phyloP scores from a whole-genome alignment of 768 basidiomycete species.

The Lactifluus subvellereus region DNA sequence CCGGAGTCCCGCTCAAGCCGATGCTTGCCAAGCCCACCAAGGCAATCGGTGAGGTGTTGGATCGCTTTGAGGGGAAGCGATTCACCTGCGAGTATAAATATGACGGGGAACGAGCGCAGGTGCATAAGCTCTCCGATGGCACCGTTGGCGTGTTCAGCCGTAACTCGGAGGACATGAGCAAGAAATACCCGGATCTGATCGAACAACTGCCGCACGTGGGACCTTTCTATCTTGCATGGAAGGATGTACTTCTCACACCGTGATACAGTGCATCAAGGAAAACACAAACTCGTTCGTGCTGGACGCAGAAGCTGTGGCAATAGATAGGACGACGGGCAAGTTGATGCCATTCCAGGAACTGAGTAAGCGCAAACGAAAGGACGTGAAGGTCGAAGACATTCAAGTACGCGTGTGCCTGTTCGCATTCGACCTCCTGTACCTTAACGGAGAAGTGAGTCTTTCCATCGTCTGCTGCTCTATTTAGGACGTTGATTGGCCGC shows the following conservation, averaged over 20 bases:
- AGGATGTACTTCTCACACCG: neutral
- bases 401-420: slow-evolving; percentile 95
- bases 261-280: slow-evolving; percentile 72
- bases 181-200: slow-evolving; percentile 97
- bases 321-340: slow-evolving; percentile 76
- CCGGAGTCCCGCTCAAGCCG: slow-evolving; percentile 94
- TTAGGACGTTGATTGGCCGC: neutral
- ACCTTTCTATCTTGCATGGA: neutral
- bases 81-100: slow-evolving; percentile 99
- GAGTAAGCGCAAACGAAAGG: slow-evolving; percentile 90
- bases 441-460: slow-evolving; percentile 86
- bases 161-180: slow-evolving; percentile 99
- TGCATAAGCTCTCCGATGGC: slow-evolving; percentile 78
- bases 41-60: slow-evolving; percentile 95
- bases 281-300: slow-evolving; percentile 86
- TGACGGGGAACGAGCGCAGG: slow-evolving; percentile 96
- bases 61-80: slow-evolving; percentile 89
- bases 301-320: slow-evolving; percentile 95
- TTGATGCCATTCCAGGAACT: slow-evolving; percentile 98
- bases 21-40: slow-evolving; percentile 99
- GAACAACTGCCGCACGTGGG: slow-evolving; percentile 82
- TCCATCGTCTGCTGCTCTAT: neutral
- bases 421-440: slow-evolving; percentile 92
- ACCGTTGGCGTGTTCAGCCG: slow-evolving; percentile 88
- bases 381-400: slow-evolving; percentile 96